These are phyloP conservation scores for Staphylotrichum tortipilum DNA, from an alignment of 495 filamentous ascomycete species.

Conservation along the genomic window DNA sequence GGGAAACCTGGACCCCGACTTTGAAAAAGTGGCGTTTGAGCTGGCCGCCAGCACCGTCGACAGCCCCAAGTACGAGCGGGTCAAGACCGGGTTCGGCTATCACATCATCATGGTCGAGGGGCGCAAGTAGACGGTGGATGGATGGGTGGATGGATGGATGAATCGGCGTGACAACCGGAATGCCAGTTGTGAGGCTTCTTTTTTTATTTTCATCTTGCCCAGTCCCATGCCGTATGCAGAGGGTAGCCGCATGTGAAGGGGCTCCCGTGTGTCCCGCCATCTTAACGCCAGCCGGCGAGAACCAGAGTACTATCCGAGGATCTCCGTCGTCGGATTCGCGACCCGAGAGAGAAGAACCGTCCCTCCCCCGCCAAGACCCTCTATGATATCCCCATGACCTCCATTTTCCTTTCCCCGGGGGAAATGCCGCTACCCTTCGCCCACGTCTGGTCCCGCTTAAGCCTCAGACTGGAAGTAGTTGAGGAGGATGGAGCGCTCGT, in stretches of 20 bases:
- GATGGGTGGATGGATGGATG: too few relatives aligned
- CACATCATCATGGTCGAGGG: constrained; percentile 81
- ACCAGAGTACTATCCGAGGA: constrained; percentile 28
- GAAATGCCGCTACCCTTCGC: constrained; percentile 9
- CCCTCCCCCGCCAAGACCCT: constrained; percentile 2
- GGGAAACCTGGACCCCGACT: constrained; percentile 61
- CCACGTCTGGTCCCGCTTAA: constrained; percentile 27
- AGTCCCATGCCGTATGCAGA: constrained; percentile 31
- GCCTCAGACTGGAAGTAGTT: constrained; percentile 96
- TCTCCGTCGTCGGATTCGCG: constrained; percentile 1
- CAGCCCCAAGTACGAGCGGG: constrained; percentile 68
- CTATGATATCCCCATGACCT: constrained; percentile 20
- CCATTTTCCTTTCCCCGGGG: constrained; percentile 13
- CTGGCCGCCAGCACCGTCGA: constrained; percentile 68
- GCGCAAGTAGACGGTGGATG: constrained; percentile 14
- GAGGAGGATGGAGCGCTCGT: constrained; percentile 93
- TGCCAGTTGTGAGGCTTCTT: constrained; percentile 5
- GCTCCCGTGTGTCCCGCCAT: constrained; percentile 18
- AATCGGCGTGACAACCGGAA: constrained; percentile 5
- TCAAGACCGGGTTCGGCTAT: constrained; percentile 82
- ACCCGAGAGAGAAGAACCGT: constrained; percentile 13
- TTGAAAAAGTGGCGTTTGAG: constrained; percentile 74
- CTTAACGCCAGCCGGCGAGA: constrained; percentile 27
- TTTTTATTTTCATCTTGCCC: constrained; percentile 19
- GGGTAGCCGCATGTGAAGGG: constrained; percentile 15